Evolutionary conservation across 768 basidiomycete genomes (phyloP).

Genomic region (Phylloporus rhodoxanthus): DNA sequence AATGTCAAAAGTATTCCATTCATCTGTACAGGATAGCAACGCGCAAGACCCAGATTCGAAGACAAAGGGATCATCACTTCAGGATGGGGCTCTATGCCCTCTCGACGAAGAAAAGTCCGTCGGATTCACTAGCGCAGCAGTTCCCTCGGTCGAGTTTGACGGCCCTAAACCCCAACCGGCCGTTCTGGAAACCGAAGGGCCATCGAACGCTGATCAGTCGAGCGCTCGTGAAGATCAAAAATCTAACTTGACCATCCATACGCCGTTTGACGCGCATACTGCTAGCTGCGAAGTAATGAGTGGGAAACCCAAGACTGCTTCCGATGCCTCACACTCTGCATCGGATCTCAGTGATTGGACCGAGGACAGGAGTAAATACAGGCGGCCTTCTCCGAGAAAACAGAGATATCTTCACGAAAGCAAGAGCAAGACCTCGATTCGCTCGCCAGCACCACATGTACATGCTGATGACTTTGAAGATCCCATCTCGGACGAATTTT

Average conservation of each 20-base stretch:
- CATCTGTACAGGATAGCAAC: slow-evolving; percentile 13
- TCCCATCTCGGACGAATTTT: slow-evolving; percentile 81
- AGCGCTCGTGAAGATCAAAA: slow-evolving; percentile 13
- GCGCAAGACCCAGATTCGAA: not conserved
- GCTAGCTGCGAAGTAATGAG: slow-evolving; percentile 42
- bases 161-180: slow-evolving; percentile 43
- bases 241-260: not conserved
- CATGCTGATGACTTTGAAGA: slow-evolving; percentile 81
- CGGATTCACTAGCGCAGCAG: slow-evolving; percentile 56
- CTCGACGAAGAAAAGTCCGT: slow-evolving; percentile 44
- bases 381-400: slow-evolving; percentile 48
- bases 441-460: slow-evolving; percentile 64
- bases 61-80: slow-evolving; percentile 33
- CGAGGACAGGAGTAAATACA: slow-evolving; percentile 45
- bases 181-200: slow-evolving; percentile 25
- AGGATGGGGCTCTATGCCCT: slow-evolving; percentile 47
- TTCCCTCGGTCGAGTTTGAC: slow-evolving; percentile 62
- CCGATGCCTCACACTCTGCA: slow-evolving; percentile 44
- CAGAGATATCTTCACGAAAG: slow-evolving; percentile 55
- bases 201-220: slow-evolving; percentile 29
- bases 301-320: slow-evolving; percentile 36
- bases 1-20: slow-evolving; percentile 34
- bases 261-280: slow-evolving; percentile 29
- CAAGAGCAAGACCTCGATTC: slow-evolving; percentile 50
- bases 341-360: slow-evolving; percentile 39